Conservation (phyloP, 1,284 basidiomycete species). For the Ustilago trichophora region DNA sequence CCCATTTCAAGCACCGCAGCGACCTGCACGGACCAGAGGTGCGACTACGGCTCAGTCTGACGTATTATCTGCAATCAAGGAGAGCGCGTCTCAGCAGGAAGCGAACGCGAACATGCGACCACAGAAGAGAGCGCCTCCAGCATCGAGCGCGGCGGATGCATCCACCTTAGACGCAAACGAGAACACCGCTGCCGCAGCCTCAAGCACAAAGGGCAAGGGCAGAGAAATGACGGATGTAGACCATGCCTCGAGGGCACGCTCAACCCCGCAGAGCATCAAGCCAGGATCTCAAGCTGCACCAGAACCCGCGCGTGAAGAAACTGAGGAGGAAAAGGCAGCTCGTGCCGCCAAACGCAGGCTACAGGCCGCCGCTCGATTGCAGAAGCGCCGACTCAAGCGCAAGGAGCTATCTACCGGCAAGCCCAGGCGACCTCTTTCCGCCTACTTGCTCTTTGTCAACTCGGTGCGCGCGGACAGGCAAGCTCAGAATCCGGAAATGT, state of each 20-base stretch:
- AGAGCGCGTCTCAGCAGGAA: constrained; percentile 31
- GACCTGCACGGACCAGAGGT: not conserved
- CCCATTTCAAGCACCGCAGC: constrained; percentile 18
- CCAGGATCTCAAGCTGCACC: constrained; percentile 1
- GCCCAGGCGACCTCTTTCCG: constrained; percentile 30
- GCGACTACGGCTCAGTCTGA: not conserved
- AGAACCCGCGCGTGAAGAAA: not conserved
- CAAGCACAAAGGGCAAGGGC: constrained; percentile 20
- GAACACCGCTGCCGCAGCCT: not conserved
- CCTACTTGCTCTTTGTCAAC: constrained; percentile 46
- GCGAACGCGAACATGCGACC: not conserved
- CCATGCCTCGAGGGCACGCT: not conserved
- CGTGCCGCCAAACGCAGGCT: constrained; percentile 13
- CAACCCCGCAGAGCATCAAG: constrained; percentile 9
- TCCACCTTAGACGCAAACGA: not conserved
- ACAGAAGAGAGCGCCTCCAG: not conserved
- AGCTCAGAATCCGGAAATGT: constrained; percentile 22
- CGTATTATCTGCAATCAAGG: constrained; percentile 5
- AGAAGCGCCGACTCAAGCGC: constrained; percentile 42
- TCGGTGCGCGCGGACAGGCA: constrained; percentile 33
- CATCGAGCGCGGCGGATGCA: not conserved
- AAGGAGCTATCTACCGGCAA: constrained; percentile 41
- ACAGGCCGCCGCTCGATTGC: constrained; percentile 18
- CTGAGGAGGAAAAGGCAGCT: constrained; percentile 13
- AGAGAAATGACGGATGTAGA: not conserved